A percentile compares a stretch with the other conserved stretches of the same genome.
Evolutionary conservation across 441 rosid species (phyloP).

Genomic region (Kokia cookei): DNA sequence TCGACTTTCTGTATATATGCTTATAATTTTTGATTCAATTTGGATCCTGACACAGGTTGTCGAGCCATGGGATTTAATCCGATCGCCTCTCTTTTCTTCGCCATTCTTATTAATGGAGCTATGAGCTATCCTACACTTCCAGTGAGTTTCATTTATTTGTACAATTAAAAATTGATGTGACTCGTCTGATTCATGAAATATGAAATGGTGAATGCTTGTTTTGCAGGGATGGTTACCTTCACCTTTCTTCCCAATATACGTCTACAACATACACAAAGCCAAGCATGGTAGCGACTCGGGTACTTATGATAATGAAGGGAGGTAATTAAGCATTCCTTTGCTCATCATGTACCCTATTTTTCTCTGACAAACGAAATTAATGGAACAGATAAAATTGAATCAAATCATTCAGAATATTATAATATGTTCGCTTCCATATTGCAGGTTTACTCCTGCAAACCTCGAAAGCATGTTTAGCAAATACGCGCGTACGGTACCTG

Average conservation of each 20-base stretch:
- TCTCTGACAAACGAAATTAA: background rate
- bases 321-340: constrained; percentile 25
- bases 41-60: constrained; percentile 32
- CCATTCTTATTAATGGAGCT: constrained; percentile 35
- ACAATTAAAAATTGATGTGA: too few species aligned
- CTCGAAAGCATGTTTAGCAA: constrained; percentile 14
- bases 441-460: constrained; percentile 34
- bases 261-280: constrained; percentile 66
- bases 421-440: background rate
- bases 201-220: background rate
- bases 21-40: background rate
- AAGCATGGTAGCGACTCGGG: constrained; percentile 77
- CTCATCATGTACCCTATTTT: background rate
- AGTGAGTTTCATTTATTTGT: constrained; percentile 23
- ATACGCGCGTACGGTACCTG: constrained; percentile 6
- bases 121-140: constrained; percentile 66
- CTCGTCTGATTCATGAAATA: too few species aligned
- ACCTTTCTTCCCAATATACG: constrained; percentile 63
- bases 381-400: background rate
- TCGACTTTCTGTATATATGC: background rate
- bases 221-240: constrained; percentile 78
- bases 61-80: constrained; percentile 61
- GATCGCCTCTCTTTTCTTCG: constrained; percentile 41
- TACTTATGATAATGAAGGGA: constrained; percentile 73
- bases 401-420: background rate